These are phyloP conservation scores for Gracilariopsis chorda DNA, from an alignment of 23 red algal species.

Conservation along the genomic window DNA sequence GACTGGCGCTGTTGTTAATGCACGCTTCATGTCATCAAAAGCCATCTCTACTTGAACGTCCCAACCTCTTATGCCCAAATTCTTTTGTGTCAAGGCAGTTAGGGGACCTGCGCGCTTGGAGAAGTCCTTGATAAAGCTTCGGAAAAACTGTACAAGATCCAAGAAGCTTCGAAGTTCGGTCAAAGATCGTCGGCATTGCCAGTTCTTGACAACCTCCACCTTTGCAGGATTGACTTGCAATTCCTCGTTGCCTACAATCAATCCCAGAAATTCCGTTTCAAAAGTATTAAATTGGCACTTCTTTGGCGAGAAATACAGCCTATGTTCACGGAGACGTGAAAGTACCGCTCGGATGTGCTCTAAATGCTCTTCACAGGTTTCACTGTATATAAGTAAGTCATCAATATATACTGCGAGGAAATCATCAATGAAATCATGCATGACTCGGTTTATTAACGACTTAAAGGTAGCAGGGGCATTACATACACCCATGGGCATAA, in stretches of 20 bases:
- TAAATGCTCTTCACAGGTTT: background rate
- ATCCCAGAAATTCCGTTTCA: background rate
- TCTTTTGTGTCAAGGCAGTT: background rate
- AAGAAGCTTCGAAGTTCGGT: background rate
- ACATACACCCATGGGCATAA: background rate
- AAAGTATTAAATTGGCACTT: background rate
- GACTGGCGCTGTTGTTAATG: background rate
- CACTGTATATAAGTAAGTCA: background rate
- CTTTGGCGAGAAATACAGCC: background rate
- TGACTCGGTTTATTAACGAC: background rate
- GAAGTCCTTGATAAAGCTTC: background rate
- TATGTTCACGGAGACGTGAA: background rate
- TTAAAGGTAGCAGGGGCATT: background rate
- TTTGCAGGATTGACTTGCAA: background rate
- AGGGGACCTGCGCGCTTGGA: background rate
- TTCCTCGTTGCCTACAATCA: background rate
- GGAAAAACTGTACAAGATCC: background rate
- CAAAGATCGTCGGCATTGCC: background rate
- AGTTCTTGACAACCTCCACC: background rate
- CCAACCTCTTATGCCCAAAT: background rate
- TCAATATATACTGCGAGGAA: background rate
- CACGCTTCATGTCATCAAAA: background rate
- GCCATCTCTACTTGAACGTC: background rate
- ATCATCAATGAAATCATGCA: background rate
- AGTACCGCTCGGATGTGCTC: background rate